Evolutionary conservation across 306 rosid species (phyloP).

Genomic region (Biancaea sappan): DNA sequence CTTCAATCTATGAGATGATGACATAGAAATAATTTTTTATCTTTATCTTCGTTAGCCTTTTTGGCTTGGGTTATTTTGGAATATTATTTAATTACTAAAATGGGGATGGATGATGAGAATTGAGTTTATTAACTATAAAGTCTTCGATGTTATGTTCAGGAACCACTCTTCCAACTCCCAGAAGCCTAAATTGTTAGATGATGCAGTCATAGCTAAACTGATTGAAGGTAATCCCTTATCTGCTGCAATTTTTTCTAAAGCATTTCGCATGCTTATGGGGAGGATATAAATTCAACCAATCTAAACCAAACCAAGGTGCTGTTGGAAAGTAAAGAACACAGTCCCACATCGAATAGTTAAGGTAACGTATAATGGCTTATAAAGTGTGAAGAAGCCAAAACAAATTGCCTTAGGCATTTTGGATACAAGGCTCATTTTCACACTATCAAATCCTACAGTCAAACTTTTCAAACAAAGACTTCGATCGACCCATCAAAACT

Average conservation of each 20-base stretch:
- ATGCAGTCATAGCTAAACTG: not conserved
- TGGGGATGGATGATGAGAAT: not conserved
- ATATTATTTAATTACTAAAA: not conserved
- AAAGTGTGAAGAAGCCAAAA: no score
- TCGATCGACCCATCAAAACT: no score
- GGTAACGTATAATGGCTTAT: no score
- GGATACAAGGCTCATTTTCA: no score
- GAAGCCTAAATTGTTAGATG: not conserved
- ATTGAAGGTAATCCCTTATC: no score
- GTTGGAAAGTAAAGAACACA: no score
- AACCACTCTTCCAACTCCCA: not conserved
- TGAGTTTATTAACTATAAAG: not conserved
- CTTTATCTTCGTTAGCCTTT: not conserved
- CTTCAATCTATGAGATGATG: not conserved
- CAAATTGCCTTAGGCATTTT: no score
- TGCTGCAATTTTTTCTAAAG: no score
- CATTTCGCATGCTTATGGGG: not conserved
- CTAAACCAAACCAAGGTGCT: not conserved
- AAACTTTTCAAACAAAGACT: no score
- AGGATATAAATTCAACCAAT: not conserved
- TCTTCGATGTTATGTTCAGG: not conserved
- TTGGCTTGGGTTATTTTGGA: not conserved
- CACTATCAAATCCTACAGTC: no score
- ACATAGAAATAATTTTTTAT: not conserved
- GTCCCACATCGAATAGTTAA: no score